Base-by-base conservation (phyloP, 2,329 filamentous ascomycete species). In the Talaromyces amestolkiae region DNA sequence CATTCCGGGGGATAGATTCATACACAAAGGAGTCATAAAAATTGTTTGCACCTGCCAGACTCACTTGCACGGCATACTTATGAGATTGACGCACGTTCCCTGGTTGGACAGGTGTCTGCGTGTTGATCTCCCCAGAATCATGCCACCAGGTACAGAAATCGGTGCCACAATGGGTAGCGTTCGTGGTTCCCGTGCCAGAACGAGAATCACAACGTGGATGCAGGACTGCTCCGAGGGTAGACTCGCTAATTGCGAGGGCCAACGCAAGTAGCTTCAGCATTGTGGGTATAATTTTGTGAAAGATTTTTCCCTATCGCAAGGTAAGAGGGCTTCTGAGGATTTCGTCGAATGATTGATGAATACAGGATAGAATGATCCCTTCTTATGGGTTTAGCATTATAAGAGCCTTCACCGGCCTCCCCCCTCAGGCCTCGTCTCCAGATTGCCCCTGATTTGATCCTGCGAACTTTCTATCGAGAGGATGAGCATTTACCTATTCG, bases 1-100 rank as follows among this genome's bases (percentile, higher is more conserved):
- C 76, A 66, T 76, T 78, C 15, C 76, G 68, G 0, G 76, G 76
- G 37, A 78, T 77, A 37, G 70, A 66, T 66, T 78, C 75, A 63
- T 78, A 77, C 10, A 75, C 75, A 59, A 78, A 78, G 1, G 76
- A 77, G 60, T 75, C 69, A 56, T 70, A 70, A 15, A 54, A 45
- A 17, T 43, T 53, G 22, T 51, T 45, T 13, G 37, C 45, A n/a
- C 41, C 39, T 17, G 19, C 39, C 35, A 63, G 19, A 54, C 61
- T 43, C 7, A 72, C 69, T 63, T 72, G 66, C 27, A 72, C 66
- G 17, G 49, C 60, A 54, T 72, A 72, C 24, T 65, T 61, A 56
- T 68, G 70, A 13, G 71, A 72, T 62, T 72, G 70, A 17, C 71
- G 70, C 8, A 72, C 71, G 51, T 70, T 72, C 31, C 63, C 66